phyloP scores from a whole-genome alignment of 1,284 basidiomycete genomes.

The Apiotrichum montevideense region DNA sequence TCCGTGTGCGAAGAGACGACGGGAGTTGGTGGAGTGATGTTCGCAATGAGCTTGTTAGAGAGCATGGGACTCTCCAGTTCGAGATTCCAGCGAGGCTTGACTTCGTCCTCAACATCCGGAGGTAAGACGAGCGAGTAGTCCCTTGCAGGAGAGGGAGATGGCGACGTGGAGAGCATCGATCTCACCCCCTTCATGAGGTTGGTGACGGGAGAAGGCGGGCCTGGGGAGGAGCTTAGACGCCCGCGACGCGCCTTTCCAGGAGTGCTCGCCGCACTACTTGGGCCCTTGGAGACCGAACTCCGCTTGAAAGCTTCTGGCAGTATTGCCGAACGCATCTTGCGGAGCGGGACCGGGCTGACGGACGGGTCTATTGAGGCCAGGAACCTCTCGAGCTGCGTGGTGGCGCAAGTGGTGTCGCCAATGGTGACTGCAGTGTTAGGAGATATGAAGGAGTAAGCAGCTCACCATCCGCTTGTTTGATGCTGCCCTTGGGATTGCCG shows the following conservation, averaged over 20 bases:
- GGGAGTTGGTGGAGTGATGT: no score
- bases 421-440: slow-evolving; percentile 17
- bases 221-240: neutral
- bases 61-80: no score
- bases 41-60: no score
- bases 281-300: neutral
- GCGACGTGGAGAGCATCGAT: slow-evolving; percentile 31
- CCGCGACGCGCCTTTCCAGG: neutral
- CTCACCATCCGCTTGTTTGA: slow-evolving; percentile 1
- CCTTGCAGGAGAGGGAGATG: neutral
- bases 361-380: slow-evolving; percentile 26
- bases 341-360: slow-evolving; percentile 26
- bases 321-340: slow-evolving; percentile 23
- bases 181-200: slow-evolving; percentile 35
- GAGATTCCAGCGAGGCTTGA: neutral
- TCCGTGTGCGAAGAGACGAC: no score
- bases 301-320: slow-evolving; percentile 10
- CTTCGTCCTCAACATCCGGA: neutral
- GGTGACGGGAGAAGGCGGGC: slow-evolving; percentile 2
- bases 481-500: slow-evolving; percentile 1
- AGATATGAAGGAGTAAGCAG: neutral
- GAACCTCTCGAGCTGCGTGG: slow-evolving; percentile 28
- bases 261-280: neutral
- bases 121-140: no score
- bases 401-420: slow-evolving; percentile 30